These are phyloP conservation scores for Sporothrix brasiliensis DNA, from an alignment of 2,329 filamentous ascomycete species.

Conservation along the genomic window DNA sequence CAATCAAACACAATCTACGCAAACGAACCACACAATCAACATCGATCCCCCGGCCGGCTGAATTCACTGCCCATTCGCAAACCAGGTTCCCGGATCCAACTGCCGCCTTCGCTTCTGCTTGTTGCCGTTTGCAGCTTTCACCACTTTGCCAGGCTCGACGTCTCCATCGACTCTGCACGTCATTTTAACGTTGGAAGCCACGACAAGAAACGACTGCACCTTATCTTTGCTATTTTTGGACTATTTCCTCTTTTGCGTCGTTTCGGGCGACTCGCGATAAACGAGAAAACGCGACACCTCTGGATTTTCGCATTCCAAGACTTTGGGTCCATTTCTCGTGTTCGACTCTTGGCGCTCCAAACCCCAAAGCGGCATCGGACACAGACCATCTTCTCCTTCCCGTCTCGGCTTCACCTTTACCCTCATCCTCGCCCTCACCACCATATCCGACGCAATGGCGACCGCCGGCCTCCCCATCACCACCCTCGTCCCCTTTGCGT, in stretches of 20 bases:
- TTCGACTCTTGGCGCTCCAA: not conserved
- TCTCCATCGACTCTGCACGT: too few species aligned
- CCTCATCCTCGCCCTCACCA: not conserved
- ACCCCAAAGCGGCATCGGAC: too few species aligned
- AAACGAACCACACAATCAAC: not conserved
- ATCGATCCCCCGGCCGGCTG: not conserved
- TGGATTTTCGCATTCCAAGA: too few species aligned
- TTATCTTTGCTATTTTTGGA: not conserved
- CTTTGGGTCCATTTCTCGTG: not conserved
- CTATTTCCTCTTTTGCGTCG: not conserved
- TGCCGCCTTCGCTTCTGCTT: not conserved
- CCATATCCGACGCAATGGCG: constrained; percentile 4
- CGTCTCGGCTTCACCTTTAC: too few species aligned
- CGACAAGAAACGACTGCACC: not conserved
- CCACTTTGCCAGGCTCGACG: too few species aligned
- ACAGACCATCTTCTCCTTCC: too few species aligned
- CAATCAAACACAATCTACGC: constrained; percentile 1
- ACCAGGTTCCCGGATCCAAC: constrained; percentile 10
- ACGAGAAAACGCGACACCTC: too few species aligned
- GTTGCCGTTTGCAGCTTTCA: not conserved
- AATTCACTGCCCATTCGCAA: not conserved
- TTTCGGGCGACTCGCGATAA: not conserved
- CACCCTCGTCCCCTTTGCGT: constrained; percentile 59
- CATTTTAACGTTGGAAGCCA: not conserved
- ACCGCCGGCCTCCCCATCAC: constrained; percentile 41